These are phyloP conservation scores for Aspergillus pseudoviridinutans DNA, from an alignment of 2,329 filamentous ascomycete genomes.

Conservation along the genomic window DNA sequence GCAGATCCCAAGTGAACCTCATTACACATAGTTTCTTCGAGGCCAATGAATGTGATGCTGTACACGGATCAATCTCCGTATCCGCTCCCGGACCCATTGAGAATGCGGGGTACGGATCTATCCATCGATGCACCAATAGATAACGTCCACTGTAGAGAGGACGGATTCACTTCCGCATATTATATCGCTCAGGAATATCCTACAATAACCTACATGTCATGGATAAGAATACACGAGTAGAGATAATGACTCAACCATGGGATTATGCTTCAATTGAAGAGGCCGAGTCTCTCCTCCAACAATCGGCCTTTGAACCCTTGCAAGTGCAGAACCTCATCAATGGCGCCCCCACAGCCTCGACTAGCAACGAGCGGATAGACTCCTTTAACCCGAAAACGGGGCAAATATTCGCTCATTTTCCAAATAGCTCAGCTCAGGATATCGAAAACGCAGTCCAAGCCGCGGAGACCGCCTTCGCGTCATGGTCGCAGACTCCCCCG, in stretches of 20 bases:
- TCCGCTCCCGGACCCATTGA: not conserved
- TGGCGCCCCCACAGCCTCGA: not conserved
- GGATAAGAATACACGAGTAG: no score
- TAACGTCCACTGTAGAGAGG: no score
- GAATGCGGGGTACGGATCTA: not conserved
- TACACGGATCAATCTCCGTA: not conserved
- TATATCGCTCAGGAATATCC: not conserved
- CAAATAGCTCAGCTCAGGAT: conserved; percentile 7
- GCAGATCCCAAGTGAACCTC: conserved; percentile 5
- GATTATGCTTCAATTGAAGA: conserved; percentile 6
- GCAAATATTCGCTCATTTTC: conserved; percentile 6
- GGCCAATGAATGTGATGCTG: not conserved
- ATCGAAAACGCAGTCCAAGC: conserved; percentile 12
- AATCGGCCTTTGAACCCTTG: conserved; percentile 5
- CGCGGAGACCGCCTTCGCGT: conserved; percentile 10
- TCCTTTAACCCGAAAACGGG: conserved; percentile 9
- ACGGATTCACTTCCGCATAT: no score
- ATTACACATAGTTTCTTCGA: not conserved
- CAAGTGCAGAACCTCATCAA: conserved; percentile 7
- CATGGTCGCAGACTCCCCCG: conserved; percentile 12
- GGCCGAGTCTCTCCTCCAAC: conserved; percentile 3
- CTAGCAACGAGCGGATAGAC: not conserved
- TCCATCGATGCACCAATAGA: no score
- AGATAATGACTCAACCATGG: conserved; percentile 2
- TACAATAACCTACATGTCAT: not conserved